Conservation (phyloP, 495 filamentous ascomycete species). For the Amphirosellinia nigrospora region DNA sequence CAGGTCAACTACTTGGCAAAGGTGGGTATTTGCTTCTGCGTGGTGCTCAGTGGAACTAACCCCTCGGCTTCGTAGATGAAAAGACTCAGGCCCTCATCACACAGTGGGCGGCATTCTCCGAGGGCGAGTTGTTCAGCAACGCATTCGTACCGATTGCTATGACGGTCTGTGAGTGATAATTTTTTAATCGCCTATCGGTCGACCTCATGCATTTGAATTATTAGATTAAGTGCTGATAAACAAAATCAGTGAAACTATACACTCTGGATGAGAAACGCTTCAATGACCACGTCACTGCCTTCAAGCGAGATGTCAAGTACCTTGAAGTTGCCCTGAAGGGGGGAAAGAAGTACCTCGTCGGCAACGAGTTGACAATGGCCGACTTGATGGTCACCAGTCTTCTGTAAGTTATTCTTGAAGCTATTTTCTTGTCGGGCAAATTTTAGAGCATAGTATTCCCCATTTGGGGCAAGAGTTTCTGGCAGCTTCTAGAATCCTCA, state of each 20-base stretch:
- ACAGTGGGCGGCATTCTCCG: slow-evolving; percentile 57
- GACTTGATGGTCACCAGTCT: slow-evolving; percentile 56
- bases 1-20: slow-evolving; percentile 56
- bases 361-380: slow-evolving; percentile 58
- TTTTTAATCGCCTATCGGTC: not conserved
- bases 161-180: slow-evolving; percentile 33
- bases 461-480: too few relatives aligned
- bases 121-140: slow-evolving; percentile 51
- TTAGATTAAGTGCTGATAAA: not conserved
- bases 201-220: not conserved
- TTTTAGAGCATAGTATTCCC: too few relatives aligned
- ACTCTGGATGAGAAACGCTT: slow-evolving; percentile 48
- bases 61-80: slow-evolving; percentile 3
- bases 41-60: not conserved
- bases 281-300: slow-evolving; percentile 30
- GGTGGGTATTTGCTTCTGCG: slow-evolving; percentile 29
- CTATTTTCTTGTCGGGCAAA: too few relatives aligned
- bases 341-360: slow-evolving; percentile 54
- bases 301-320: slow-evolving; percentile 46
- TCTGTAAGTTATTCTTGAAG: too few relatives aligned
- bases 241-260: slow-evolving; percentile 38
- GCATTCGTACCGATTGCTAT: slow-evolving; percentile 39
- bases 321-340: slow-evolving; percentile 52
- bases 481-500: too few relatives aligned
- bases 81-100: slow-evolving; percentile 55